phyloP scores from a whole-genome alignment of 768 basidiomycete species.

The Strobilomyces echinocephalus region DNA sequence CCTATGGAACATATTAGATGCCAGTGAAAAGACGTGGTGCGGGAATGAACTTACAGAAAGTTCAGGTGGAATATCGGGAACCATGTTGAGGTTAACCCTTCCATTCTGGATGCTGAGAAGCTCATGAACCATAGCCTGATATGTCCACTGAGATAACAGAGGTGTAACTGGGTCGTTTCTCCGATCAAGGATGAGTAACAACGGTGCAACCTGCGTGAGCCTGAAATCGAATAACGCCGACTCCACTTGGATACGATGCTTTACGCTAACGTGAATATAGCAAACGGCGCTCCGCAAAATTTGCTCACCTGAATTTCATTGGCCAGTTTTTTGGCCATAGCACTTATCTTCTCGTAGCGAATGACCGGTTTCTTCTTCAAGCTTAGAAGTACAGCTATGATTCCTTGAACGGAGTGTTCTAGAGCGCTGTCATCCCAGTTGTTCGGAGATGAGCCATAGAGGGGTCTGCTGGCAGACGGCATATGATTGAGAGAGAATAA shows the following conservation, averaged over 20 bases:
- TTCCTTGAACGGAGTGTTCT: conserved; percentile 71
- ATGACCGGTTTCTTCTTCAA: conserved; percentile 95
- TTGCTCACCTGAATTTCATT: conserved; percentile 69
- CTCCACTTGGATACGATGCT: conserved; percentile 81
- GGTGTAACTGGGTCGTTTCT: conserved; percentile 98
- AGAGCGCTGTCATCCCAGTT: conserved; percentile 74
- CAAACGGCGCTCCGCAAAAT: not conserved
- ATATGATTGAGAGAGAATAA: conserved; percentile 83
- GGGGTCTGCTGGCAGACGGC: conserved; percentile 55
- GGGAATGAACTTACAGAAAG: conserved; percentile 54
- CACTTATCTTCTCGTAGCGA: conserved; percentile 89
- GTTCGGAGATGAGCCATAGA: conserved; percentile 70
- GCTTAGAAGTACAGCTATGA: conserved; percentile 83
- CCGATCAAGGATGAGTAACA: conserved; percentile 89
- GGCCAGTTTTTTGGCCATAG: conserved; percentile 87
- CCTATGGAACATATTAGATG: conserved; percentile 43
- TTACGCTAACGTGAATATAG: conserved; percentile 7
- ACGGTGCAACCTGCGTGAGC: conserved; percentile 78
- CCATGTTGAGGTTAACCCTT: conserved; percentile 75
- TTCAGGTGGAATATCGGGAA: conserved; percentile 84
- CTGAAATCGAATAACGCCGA: conserved; percentile 89
- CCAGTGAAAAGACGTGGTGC: conserved; percentile 1
- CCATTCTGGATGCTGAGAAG: conserved; percentile 91
- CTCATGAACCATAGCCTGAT: conserved; percentile 99
- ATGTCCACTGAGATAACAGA: conserved; percentile 95